These are phyloP conservation scores for Plasmodium knowlesi DNA, from an alignment of 169 alveolate species.

Conservation along the genomic window DNA sequence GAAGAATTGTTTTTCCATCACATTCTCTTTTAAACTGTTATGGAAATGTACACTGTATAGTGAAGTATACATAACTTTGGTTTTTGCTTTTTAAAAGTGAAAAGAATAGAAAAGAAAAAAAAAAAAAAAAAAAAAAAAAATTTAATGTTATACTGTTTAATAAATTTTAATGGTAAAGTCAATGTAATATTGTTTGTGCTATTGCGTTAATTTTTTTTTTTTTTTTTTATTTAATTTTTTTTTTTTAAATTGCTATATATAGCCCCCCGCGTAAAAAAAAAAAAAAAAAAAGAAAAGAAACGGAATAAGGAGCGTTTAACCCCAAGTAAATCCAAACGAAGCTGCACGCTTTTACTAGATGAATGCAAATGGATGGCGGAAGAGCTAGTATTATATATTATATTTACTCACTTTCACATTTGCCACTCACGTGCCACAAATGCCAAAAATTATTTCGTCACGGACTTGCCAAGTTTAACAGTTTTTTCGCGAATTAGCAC, in stretches of 20 bases:
- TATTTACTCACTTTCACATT: neutral
- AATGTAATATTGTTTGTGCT: neutral
- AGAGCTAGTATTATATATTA: neutral
- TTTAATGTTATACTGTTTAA: neutral
- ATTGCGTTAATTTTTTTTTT: neutral
- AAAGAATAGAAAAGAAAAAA: neutral
- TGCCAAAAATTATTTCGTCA: neutral
- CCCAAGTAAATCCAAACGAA: neutral
- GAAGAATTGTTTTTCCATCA: neutral
- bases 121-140: neutral
- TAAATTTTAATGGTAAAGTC: neutral
- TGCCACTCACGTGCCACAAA: neutral
- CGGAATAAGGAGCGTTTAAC: neutral
- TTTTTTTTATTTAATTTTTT: neutral
- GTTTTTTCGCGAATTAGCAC: neutral
- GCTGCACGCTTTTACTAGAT: conserved; percentile 11
- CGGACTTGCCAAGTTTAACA: neutral
- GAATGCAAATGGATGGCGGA: conserved; percentile 34
- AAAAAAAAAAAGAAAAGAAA: conserved; percentile 4
- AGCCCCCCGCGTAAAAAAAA: neutral
- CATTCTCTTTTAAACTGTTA: neutral
- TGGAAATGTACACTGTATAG: neutral
- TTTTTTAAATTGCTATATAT: neutral
- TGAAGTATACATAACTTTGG: neutral
- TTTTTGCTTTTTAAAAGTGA: neutral